A percentile compares a stretch with the other conserved stretches of the same genome.
These are phyloP conservation scores for Hypoxylon lienhwacheense DNA, from an alignment of 495 filamentous ascomycete species.

Conservation along the genomic window DNA sequence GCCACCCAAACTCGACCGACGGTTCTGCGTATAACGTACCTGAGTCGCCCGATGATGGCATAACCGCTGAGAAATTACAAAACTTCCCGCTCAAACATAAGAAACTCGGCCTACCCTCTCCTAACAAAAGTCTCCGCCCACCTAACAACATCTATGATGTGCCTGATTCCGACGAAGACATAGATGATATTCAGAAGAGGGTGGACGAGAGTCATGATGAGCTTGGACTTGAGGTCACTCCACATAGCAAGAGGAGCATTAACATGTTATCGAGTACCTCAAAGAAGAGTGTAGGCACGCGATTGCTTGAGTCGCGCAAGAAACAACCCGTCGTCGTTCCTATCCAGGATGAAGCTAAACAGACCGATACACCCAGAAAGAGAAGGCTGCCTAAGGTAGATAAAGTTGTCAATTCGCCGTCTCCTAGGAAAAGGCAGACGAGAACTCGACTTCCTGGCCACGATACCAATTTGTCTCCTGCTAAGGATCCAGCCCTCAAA, in stretches of 20 bases:
- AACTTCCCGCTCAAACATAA: slow-evolving; percentile 26
- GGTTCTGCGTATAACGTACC: slow-evolving; percentile 33
- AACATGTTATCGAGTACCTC: slow-evolving; percentile 11
- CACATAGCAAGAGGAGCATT: slow-evolving; percentile 10
- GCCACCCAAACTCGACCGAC: slow-evolving; percentile 8
- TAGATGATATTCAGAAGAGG: background rate
- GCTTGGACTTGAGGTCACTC: slow-evolving; percentile 10
- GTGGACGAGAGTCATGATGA: slow-evolving; percentile 7
- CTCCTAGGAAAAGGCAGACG: slow-evolving; percentile 4
- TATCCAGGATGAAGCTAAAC: background rate
- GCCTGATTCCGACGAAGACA: slow-evolving; percentile 46
- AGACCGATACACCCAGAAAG: slow-evolving; percentile 30
- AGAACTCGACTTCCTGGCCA: slow-evolving; percentile 2
- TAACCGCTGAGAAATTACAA: slow-evolving; percentile 21
- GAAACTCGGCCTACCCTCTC: slow-evolving; percentile 15
- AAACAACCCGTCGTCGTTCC: slow-evolving; percentile 3
- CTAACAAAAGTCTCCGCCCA: slow-evolving; percentile 10
- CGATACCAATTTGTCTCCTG: background rate
- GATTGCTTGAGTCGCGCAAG: slow-evolving; percentile 14
- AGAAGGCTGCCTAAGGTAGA: slow-evolving; percentile 30
- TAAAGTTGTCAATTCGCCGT: background rate
- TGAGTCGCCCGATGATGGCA: slow-evolving; percentile 24
- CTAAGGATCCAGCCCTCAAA: slow-evolving; percentile 32
- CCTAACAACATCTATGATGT: slow-evolving; percentile 44
- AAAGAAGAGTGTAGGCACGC: slow-evolving; percentile 25